phyloP scores from a whole-genome alignment of 768 basidiomycete species.

The Galerina sulciceps region DNA sequence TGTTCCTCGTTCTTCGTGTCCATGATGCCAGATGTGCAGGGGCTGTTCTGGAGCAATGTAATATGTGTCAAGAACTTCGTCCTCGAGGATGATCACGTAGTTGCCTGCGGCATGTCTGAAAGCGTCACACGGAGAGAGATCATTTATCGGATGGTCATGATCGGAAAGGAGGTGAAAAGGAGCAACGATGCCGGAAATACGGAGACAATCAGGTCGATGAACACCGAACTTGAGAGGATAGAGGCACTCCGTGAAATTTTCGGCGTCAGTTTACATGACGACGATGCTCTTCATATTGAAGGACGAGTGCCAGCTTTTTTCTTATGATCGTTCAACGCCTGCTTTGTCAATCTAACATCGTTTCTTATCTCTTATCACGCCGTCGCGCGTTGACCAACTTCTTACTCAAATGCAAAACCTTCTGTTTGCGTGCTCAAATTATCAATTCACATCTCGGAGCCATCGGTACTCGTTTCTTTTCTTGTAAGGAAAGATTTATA shows the following conservation, averaged over 20 bases:
- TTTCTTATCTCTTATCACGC: too few species aligned
- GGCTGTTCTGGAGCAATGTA: constrained; percentile 27
- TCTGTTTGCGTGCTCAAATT: background rate
- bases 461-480: background rate
- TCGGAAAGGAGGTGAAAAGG: constrained; percentile 30
- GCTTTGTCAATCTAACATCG: too few species aligned
- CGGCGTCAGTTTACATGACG: too few species aligned
- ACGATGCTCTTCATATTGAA: too few species aligned
- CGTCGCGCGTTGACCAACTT: constrained; percentile 2
- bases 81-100: constrained; percentile 24
- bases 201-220: constrained; percentile 4
- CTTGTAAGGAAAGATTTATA: background rate
- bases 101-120: background rate
- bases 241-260: too few species aligned
- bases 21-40: background rate
- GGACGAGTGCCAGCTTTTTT: too few species aligned
- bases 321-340: too few species aligned
- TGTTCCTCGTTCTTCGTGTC: background rate
- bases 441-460: background rate
- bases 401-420: constrained; percentile 20
- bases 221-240: too few species aligned
- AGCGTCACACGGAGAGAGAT: constrained; percentile 3
- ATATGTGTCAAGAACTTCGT: constrained; percentile 25
- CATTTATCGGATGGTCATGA: constrained; percentile 26
- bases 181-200: constrained; percentile 19